phyloP scores from a whole-genome alignment of 2,329 filamentous ascomycete species.

The Paramyrothecium roridum region DNA sequence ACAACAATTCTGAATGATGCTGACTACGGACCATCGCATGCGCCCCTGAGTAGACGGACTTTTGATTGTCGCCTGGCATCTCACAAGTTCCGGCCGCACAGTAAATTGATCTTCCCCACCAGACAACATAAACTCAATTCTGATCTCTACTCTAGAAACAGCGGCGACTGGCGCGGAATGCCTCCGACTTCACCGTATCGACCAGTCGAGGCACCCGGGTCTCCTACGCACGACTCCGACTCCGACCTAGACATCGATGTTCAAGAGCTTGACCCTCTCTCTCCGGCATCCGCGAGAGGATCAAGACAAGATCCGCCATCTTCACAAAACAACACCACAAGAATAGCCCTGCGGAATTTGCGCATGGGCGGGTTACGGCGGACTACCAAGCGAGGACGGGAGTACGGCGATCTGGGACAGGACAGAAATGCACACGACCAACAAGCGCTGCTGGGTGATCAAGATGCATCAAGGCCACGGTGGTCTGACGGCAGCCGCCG shows the following conservation, averaged over 20 bases:
- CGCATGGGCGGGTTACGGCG: slow-evolving; percentile 64
- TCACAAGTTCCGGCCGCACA: background rate
- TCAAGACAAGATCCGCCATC: slow-evolving; percentile 21
- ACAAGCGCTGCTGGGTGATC: slow-evolving; percentile 63
- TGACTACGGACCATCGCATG: background rate
- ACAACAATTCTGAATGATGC: background rate
- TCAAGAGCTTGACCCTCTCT: slow-evolving; percentile 71
- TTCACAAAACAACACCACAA: slow-evolving; percentile 43
- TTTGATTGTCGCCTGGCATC: background rate
- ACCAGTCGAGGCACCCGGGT: slow-evolving; percentile 61
- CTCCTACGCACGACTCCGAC: slow-evolving; percentile 66
- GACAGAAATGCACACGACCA: slow-evolving; percentile 57
- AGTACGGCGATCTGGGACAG: slow-evolving; percentile 59
- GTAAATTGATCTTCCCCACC: background rate
- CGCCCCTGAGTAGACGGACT: background rate
- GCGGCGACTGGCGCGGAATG: slow-evolving; percentile 43
- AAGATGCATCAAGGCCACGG: slow-evolving; percentile 49
- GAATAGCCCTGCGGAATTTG: slow-evolving; percentile 69
- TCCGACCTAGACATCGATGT: slow-evolving; percentile 74
- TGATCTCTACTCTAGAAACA: slow-evolving; percentile 3
- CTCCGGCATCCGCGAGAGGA: slow-evolving; percentile 30
- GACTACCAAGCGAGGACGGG: slow-evolving; percentile 49
- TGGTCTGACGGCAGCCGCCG: slow-evolving; percentile 59
- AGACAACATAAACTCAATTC: background rate
- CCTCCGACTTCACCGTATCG: slow-evolving; percentile 51